Evolutionary conservation across 345 rosid genomes (phyloP).

Genomic region (Brassica nigra): DNA sequence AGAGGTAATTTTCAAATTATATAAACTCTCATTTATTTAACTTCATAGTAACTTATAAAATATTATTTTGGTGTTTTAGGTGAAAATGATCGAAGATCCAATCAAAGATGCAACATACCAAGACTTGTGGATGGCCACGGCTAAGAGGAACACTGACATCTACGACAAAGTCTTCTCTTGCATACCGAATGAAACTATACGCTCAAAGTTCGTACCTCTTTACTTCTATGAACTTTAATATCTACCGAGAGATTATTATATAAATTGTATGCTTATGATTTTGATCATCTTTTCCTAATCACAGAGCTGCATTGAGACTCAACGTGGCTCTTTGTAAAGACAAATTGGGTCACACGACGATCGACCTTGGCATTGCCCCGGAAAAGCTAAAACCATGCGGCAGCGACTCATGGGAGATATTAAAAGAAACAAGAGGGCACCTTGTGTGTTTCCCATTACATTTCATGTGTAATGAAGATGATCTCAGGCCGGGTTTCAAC

Average conservation of each 20-base stretch:
- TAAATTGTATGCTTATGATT: neutral
- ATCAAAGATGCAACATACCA: conserved; percentile 58
- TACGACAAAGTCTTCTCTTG: conserved; percentile 82
- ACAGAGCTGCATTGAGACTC: conserved; percentile 72
- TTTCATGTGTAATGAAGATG: conserved; percentile 75
- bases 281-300: conserved; percentile 13
- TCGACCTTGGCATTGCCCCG: conserved; percentile 82
- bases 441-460: conserved; percentile 83
- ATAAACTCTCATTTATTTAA: neutral
- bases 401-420: conserved; percentile 53
- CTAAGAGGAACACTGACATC: conserved; percentile 69
- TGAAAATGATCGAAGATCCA: conserved; percentile 66
- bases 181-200: conserved; percentile 74
- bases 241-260: neutral
- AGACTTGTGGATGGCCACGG: conserved; percentile 73
- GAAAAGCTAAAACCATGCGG: conserved; percentile 50
- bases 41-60: neutral
- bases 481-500: conserved; percentile 71
- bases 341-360: conserved; percentile 69
- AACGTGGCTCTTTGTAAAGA: conserved; percentile 61
- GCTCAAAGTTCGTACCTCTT: conserved; percentile 53
- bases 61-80: conserved; percentile 43
- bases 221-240: neutral
- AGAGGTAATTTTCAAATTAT: conserved; percentile 50
- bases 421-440: conserved; percentile 61